phyloP scores from a whole-genome alignment of 2,329 filamentous ascomycete species.

The Bipolaris oryzae region DNA sequence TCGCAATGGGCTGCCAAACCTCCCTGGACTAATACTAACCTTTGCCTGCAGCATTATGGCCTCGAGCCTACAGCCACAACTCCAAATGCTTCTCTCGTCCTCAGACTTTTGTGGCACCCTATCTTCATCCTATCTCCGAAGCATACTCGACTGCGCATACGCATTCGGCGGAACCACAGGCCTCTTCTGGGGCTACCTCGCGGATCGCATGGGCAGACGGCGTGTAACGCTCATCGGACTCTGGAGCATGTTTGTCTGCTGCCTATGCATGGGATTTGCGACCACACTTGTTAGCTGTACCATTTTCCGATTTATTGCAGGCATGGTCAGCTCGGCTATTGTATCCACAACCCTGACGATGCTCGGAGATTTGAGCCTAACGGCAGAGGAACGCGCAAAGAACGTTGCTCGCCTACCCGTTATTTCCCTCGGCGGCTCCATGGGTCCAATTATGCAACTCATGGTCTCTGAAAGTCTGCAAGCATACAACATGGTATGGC shows the following conservation, averaged over 20 bases:
- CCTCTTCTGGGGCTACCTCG: constrained; percentile 53
- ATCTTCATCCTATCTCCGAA: constrained; percentile 54
- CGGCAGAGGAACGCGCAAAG: constrained; percentile 45
- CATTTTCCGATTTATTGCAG: constrained; percentile 52
- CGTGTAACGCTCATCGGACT: constrained; percentile 54
- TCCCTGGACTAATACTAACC: constrained; percentile 13
- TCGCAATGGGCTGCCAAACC: not conserved
- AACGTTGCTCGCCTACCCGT: constrained; percentile 54
- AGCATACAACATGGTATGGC: constrained; percentile 51
- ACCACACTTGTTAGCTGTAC: constrained; percentile 51
- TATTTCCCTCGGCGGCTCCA: constrained; percentile 53
- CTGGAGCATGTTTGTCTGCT: constrained; percentile 53
- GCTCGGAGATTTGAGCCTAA: constrained; percentile 53
- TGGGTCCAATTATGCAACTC: constrained; percentile 54
- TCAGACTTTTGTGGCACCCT: constrained; percentile 53
- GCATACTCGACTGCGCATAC: constrained; percentile 57
- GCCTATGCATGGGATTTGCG: constrained; percentile 55
- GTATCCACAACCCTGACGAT: constrained; percentile 55
- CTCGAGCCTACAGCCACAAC: constrained; percentile 55
- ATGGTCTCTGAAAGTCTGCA: constrained; percentile 52
- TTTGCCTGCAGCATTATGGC: constrained; percentile 51
- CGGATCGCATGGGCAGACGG: constrained; percentile 52
- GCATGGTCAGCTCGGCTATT: constrained; percentile 53
- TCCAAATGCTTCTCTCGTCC: constrained; percentile 54
- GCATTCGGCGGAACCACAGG: constrained; percentile 54